Conservation (phyloP, 108 stramenopile genomes). For the Nannochloropsis salina region DNA sequence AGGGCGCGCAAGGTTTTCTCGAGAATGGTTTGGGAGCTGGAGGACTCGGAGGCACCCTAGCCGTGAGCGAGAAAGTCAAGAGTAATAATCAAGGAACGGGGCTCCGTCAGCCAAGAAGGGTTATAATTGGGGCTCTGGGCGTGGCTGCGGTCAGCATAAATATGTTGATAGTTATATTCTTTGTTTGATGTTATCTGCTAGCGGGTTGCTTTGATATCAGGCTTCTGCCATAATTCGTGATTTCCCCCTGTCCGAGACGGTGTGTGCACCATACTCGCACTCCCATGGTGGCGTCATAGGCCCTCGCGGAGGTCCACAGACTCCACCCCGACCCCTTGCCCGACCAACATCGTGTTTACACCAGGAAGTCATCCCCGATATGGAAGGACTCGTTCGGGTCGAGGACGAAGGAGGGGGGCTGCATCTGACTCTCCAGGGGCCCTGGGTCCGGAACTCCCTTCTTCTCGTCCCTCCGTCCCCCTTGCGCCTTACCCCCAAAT, state of each 20-base stretch:
- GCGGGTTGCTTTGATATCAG: too few species aligned
- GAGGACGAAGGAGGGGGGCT: neutral
- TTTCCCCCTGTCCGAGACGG: too few species aligned
- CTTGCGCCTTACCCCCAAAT: neutral
- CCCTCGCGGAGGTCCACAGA: too few species aligned
- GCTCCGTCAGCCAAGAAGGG: neutral
- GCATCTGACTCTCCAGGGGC: neutral
- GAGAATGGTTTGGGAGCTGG: conserved; percentile 14
- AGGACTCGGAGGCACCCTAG: neutral
- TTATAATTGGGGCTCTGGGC: too few species aligned
- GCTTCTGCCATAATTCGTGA: too few species aligned
- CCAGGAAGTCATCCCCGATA: neutral
- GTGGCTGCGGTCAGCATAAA: neutral
- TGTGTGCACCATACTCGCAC: too few species aligned
- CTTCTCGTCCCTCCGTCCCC: neutral
- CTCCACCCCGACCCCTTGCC: too few species aligned
- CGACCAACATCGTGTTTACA: neutral
- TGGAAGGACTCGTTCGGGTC: neutral
- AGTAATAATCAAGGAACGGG: neutral
- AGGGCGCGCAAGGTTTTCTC: neutral
- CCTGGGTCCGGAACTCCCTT: neutral
- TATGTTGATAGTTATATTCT: neutral
- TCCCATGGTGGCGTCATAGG: too few species aligned
- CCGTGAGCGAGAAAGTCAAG: neutral
- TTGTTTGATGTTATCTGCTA: neutral